phyloP scores from a whole-genome alignment of 768 basidiomycete species.

The Psilocybe azurescens region DNA sequence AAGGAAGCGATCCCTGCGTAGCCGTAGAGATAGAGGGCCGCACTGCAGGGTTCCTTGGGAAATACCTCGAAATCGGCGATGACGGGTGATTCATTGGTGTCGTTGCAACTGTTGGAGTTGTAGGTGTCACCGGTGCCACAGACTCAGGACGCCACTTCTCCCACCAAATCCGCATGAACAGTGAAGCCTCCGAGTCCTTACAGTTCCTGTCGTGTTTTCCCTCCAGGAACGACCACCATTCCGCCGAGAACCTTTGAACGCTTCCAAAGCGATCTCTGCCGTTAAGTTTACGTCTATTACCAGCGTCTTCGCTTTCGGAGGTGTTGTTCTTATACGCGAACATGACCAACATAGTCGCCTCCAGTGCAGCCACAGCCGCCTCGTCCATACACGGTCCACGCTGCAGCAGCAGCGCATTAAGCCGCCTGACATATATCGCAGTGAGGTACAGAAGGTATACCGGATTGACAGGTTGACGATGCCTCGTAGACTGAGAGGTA shows the following conservation, averaged over 20 bases:
- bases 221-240: slow-evolving; percentile 5
- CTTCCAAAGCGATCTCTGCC: not conserved
- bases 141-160: not conserved
- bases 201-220: not conserved
- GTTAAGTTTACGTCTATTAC: not conserved
- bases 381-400: not conserved
- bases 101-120: not conserved
- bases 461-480: not conserved
- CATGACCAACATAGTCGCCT: not conserved
- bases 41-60: not conserved
- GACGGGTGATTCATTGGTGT: not conserved
- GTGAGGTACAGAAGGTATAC: not conserved
- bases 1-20: not conserved
- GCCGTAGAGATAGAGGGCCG: not conserved
- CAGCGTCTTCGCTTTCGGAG: not conserved
- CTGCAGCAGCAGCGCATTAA: not conserved
- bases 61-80: not conserved
- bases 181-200: not conserved
- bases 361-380: not conserved
- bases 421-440: not conserved
- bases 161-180: not conserved
- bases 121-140: not conserved
- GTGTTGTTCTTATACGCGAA: not conserved
- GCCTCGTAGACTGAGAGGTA: not conserved
- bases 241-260: not conserved